A percentile compares a stretch with the other conserved stretches of the same genome.
Evolutionary conservation across 148 eudicot species (phyloP).

Genomic region (Vaccinium macrocarpon): DNA sequence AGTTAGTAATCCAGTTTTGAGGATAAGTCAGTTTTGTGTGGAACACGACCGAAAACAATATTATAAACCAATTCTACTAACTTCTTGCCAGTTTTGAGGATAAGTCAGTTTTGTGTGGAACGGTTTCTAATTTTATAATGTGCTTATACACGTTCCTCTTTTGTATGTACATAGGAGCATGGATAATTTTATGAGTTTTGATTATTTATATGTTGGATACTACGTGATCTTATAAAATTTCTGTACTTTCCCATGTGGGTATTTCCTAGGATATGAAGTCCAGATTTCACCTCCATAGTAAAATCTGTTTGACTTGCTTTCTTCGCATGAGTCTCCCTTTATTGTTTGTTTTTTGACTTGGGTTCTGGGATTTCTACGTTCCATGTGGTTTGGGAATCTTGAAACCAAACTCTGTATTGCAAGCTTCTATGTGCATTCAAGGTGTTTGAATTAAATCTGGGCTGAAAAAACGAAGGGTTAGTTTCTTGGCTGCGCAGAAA

Average conservation of each 20-base stretch:
- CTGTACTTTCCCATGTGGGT: constrained; percentile 19
- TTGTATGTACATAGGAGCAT: not conserved
- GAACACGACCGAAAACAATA: too few relatives aligned
- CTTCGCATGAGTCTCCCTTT: not conserved
- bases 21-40: too few relatives aligned
- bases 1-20: too few relatives aligned
- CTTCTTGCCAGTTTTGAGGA: too few relatives aligned
- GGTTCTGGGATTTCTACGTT: constrained; percentile 1
- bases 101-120: too few relatives aligned
- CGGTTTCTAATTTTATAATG: not conserved
- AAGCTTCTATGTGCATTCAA: not conserved
- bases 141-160: not conserved
- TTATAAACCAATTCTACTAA: too few relatives aligned
- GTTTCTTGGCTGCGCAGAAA: constrained; percentile 10
- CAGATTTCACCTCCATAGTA: not conserved
- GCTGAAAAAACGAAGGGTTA: constrained; percentile 10
- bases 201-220: not conserved
- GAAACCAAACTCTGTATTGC: not conserved
- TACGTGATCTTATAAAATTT: not conserved
- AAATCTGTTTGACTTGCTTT: not conserved
- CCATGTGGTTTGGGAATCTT: constrained; percentile 3
- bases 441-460: constrained; percentile 8
- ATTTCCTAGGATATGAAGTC: not conserved
- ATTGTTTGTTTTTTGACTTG: not conserved
- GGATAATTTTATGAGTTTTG: not conserved